Evolutionary conservation across 208 protist species (phyloP).

Genomic region (Leishmania gerbilli): DNA sequence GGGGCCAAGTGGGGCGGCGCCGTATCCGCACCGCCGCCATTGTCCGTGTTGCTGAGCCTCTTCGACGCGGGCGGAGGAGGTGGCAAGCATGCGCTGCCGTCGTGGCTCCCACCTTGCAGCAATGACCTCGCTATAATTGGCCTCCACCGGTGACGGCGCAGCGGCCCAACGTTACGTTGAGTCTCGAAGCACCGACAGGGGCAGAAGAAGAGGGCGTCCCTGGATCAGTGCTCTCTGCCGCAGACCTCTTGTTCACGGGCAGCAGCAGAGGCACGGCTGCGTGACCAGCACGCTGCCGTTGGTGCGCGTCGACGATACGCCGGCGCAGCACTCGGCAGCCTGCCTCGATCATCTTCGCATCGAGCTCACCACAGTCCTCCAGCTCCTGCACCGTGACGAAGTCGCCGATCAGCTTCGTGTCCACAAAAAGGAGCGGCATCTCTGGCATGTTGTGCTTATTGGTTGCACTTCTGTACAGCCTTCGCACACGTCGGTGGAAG

Average conservation of each 20-base stretch:
- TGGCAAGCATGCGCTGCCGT: not conserved
- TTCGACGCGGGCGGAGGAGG: not conserved
- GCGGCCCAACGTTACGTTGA: not conserved
- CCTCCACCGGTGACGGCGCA: not conserved
- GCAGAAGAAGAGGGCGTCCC: not conserved
- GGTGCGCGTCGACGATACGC: constrained; percentile 17
- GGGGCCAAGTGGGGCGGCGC: not conserved
- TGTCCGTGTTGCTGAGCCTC: not conserved
- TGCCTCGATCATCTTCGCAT: constrained; percentile 38
- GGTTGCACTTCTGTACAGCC: constrained; percentile 40
- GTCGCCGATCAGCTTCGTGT: constrained; percentile 52
- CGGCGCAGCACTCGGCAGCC: constrained; percentile 35
- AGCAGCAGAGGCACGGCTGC: constrained; percentile 10
- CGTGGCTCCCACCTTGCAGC: not conserved
- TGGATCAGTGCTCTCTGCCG: not conserved
- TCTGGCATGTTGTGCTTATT: constrained; percentile 21
- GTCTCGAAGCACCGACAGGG: not conserved
- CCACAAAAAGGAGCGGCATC: constrained; percentile 70
- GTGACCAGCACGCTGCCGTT: constrained; percentile 6
- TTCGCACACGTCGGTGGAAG: constrained; percentile 46
- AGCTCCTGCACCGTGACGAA: constrained; percentile 66
- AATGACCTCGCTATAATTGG: not conserved
- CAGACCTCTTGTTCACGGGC: constrained; percentile 2
- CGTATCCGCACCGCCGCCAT: not conserved
- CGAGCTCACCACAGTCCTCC: constrained; percentile 63